Evolutionary conservation across 139 green algal species (phyloP), one percentile per base, ranked within the genome.

Genomic region (Volvox reticuliferus): DNA sequence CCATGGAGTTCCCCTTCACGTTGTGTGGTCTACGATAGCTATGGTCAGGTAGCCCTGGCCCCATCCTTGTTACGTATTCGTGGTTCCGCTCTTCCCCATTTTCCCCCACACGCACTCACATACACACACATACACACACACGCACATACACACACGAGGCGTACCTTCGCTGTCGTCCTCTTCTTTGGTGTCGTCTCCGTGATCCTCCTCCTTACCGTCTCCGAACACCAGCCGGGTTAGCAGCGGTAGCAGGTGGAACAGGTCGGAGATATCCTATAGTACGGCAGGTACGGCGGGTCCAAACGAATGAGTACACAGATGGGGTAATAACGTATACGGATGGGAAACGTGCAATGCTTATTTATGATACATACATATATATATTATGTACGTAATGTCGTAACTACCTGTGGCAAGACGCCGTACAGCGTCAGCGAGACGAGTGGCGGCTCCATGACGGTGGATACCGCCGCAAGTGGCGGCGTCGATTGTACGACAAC

Each of bases 151-250:
- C 44, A 55, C 44, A n/a, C 44, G 5, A 55, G 44, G 9, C 44
- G 44, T 55, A 55, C 44, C 67, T 16, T 81, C 85, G 2, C 0
- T 12, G 12, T 67, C 85, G 37, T 30, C 44, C 9, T 71, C 85
- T 0, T 14, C 85, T 9, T 50, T 36, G 22, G 0, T 12, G 5
- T 67, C 67, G 24, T 1, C 2, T 2, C 76, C 13, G 14, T 26
- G 21, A 13, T 55, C 36, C 50, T 1, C 20, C 12, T n/a, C 50
- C 9, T 50, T 22, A 21, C 67, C 86, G 9, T 44, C 86, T 2
- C 9, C 44, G 30, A 90, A 90, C 73, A 65, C 86, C 50, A 90
- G 86, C 6, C 86, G 86, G 12, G 86, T 90, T 22, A 90, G 86
- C 69, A 90, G 73, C 50, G 86, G 86, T 75, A 90, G 71, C 50